A percentile compares a stretch with the other conserved stretches of the same genome.
Evolutionary conservation across 2,329 filamentous ascomycete species (phyloP).

Genomic region (Colletotrichum navitas): DNA sequence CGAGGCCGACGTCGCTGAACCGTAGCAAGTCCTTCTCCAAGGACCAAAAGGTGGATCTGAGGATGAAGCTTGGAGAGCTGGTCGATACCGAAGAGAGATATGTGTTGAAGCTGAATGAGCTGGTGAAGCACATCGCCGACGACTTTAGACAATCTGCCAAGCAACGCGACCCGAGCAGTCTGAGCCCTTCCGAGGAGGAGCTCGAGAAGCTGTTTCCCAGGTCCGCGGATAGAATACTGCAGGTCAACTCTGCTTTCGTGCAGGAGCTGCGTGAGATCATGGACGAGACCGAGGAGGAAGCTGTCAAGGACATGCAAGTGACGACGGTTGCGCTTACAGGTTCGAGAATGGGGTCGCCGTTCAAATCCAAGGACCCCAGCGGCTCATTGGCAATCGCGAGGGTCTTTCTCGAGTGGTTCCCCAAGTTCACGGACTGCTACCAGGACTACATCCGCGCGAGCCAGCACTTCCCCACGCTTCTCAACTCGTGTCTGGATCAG

Average conservation of each 20-base stretch:
- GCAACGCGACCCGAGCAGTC: slow-evolving; percentile 68
- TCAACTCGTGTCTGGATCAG: slow-evolving; percentile 83
- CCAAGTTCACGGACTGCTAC: slow-evolving; percentile 90
- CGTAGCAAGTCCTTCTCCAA: slow-evolving; percentile 82
- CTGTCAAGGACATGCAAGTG: slow-evolving; percentile 80
- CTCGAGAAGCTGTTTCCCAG: slow-evolving; percentile 83
- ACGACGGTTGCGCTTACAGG: slow-evolving; percentile 57
- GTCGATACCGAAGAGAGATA: slow-evolving; percentile 96
- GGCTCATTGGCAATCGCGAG: slow-evolving; percentile 84
- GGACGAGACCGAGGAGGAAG: slow-evolving; percentile 86
- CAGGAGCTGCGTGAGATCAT: slow-evolving; percentile 80
- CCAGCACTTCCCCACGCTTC: slow-evolving; percentile 84
- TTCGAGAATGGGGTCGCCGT: slow-evolving; percentile 59
- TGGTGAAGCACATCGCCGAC: slow-evolving; percentile 84
- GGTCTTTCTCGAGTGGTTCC: slow-evolving; percentile 90
- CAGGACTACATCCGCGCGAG: slow-evolving; percentile 93
- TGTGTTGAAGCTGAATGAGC: slow-evolving; percentile 85
- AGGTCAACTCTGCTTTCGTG: slow-evolving; percentile 85
- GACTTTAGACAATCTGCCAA: slow-evolving; percentile 82
- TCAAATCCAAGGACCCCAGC: slow-evolving; percentile 75
- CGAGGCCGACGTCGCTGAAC: slow-evolving; percentile 84
- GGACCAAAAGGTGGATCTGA: slow-evolving; percentile 85
- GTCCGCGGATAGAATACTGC: slow-evolving; percentile 83
- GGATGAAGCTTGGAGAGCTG: slow-evolving; percentile 90
- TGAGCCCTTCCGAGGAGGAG: slow-evolving; percentile 79